Evolutionary conservation across 768 basidiomycete species (phyloP).

Genomic region (Epithele typhae): DNA sequence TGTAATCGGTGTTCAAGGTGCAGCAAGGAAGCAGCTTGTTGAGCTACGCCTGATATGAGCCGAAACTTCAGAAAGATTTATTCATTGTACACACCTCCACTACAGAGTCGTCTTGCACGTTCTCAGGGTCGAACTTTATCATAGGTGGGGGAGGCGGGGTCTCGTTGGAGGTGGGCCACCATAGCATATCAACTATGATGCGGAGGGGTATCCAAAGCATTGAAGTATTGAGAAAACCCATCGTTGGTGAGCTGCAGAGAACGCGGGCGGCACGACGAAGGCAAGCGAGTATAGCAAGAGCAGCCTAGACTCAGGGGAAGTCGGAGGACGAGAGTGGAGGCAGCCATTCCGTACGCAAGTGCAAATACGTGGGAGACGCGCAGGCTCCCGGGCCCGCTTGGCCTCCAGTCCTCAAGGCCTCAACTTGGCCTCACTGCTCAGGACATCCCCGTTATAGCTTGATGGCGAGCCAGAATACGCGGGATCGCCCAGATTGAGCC

Average conservation of each 20-base stretch:
- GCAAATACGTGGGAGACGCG: slow-evolving; percentile 41
- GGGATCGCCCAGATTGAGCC: slow-evolving; percentile 42
- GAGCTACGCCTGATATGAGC: too few species aligned
- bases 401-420: slow-evolving; percentile 42
- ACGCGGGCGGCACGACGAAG: too few species aligned
- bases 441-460: slow-evolving; percentile 46
- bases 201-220: slow-evolving; percentile 52
- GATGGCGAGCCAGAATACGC: slow-evolving; percentile 50
- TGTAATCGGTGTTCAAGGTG: too few species aligned
- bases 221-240: slow-evolving; percentile 44
- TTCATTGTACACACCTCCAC: too few species aligned
- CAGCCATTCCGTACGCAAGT: slow-evolving; percentile 40
- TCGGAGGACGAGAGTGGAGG: slow-evolving; percentile 41
- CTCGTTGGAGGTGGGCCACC: slow-evolving; percentile 21
- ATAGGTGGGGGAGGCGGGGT: slow-evolving; percentile 36
- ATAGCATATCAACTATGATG: neutral
- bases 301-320: too few species aligned
- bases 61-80: too few species aligned
- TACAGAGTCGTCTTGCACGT: too few species aligned
- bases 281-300: too few species aligned
- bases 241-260: slow-evolving; percentile 43
- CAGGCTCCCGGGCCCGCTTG: slow-evolving; percentile 69
- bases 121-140: too few species aligned
- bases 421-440: too few species aligned
- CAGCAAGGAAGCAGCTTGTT: too few species aligned